Conservation (phyloP, 2,329 filamentous ascomycete genomes). For the Immersiporthe knoxdaviesiana region DNA sequence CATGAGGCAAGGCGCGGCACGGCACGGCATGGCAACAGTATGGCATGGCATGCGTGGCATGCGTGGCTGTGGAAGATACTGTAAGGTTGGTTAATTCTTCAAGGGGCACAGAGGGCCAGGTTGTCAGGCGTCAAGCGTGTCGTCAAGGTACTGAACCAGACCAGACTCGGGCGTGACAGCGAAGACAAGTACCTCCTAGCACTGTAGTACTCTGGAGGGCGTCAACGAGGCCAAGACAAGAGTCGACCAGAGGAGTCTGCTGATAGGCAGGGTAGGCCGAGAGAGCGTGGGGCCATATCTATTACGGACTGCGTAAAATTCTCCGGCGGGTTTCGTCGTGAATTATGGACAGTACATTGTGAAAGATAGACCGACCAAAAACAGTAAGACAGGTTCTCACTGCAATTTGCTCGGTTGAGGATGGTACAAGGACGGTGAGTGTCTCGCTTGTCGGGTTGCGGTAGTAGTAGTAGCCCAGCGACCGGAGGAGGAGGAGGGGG, state of each 20-base stretch:
- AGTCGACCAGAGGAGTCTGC: slow-evolving; percentile 21
- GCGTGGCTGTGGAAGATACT: neutral
- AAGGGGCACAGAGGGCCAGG: slow-evolving; percentile 24
- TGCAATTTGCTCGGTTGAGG: slow-evolving; percentile 30
- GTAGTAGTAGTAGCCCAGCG: slow-evolving; percentile 22
- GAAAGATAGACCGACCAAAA: slow-evolving; percentile 25
- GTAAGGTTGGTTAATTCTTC: neutral
- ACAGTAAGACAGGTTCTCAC: slow-evolving; percentile 30
- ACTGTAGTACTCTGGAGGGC: slow-evolving; percentile 5
- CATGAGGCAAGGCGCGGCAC: neutral
- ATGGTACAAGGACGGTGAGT: slow-evolving; percentile 29
- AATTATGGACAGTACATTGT: slow-evolving; percentile 24
- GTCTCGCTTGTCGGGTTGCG: slow-evolving; percentile 31
- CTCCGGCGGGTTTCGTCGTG: slow-evolving; percentile 32
- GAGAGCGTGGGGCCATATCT: slow-evolving; percentile 29
- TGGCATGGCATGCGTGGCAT: slow-evolving; percentile 21
- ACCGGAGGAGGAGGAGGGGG: slow-evolving; percentile 13
- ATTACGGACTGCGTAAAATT: slow-evolving; percentile 31
- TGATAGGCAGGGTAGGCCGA: slow-evolving; percentile 28
- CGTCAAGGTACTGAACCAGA: neutral
- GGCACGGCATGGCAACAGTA: neutral
- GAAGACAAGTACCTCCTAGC: slow-evolving; percentile 4
- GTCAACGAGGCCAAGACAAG: slow-evolving; percentile 25
- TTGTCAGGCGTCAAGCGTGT: slow-evolving; percentile 19
- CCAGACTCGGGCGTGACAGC: slow-evolving; percentile 18